Evolutionary conservation across 768 basidiomycete genomes (phyloP).

Genomic region (Lentinula boryana): DNA sequence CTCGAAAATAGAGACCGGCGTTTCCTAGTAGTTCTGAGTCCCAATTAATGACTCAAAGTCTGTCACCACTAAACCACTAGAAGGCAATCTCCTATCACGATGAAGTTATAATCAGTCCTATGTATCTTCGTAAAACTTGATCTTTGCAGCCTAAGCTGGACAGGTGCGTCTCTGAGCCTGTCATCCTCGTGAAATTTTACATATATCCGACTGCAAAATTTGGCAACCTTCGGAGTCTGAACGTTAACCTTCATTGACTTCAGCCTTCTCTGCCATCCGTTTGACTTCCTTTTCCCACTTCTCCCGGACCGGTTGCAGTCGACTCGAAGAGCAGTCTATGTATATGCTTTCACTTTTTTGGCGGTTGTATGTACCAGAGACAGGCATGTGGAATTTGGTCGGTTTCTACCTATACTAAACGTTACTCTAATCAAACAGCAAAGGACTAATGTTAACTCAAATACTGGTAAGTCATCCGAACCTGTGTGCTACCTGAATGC

Average conservation of each 20-base stretch:
- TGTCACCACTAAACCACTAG: no score
- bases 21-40: no score
- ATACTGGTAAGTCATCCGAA: neutral
- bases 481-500: neutral
- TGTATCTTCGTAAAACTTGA: no score
- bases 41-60: no score
- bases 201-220: neutral
- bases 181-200: neutral
- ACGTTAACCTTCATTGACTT: neutral
- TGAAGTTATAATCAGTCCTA: no score
- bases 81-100: no score
- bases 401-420: neutral
- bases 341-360: neutral
- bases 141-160: no score
- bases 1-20: no score
- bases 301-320: no score
- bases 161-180: no score
- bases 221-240: neutral
- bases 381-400: neutral
- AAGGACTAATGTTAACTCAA: neutral
- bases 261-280: neutral
- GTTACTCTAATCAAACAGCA: neutral
- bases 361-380: neutral
- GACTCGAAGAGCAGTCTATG: no score
- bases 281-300: neutral